Evolutionary conservation across 352 stramenopile genomes (phyloP).

Genomic region (Pythium biforme): DNA sequence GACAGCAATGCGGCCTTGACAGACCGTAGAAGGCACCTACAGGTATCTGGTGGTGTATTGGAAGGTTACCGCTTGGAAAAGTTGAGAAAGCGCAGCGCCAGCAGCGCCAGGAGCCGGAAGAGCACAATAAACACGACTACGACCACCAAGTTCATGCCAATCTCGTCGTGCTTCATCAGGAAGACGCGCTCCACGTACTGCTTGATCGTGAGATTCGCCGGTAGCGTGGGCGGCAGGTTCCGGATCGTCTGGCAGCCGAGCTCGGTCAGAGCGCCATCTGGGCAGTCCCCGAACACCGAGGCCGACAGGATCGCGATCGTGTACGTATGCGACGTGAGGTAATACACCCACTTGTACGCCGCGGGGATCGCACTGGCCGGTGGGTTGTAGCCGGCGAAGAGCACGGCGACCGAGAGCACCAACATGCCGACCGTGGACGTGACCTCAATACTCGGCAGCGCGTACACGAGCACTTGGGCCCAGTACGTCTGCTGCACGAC

Average conservation of each 20-base stretch:
- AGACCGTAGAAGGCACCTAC: not conserved
- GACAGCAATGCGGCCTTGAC: constrained; percentile 5
- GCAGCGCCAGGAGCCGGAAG: constrained; percentile 44
- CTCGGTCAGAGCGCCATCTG: constrained; percentile 2
- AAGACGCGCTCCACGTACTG: constrained; percentile 50
- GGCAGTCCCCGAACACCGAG: constrained; percentile 43
- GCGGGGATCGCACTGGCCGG: constrained; percentile 29
- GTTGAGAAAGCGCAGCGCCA: constrained; percentile 59
- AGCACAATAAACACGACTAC: constrained; percentile 46
- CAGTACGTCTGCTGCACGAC: constrained; percentile 66
- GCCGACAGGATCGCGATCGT: constrained; percentile 36
- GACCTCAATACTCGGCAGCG: constrained; percentile 43
- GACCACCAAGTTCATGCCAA: constrained; percentile 43
- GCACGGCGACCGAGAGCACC: constrained; percentile 48
- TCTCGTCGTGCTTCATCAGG: constrained; percentile 56
- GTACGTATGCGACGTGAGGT: constrained; percentile 44
- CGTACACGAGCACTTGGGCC: constrained; percentile 70
- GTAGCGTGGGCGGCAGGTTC: constrained; percentile 32
- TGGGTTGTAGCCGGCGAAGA: constrained; percentile 58
- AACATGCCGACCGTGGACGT: constrained; percentile 39
- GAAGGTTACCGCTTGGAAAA: constrained; percentile 32
- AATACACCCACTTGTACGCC: constrained; percentile 39
- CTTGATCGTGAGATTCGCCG: constrained; percentile 43
- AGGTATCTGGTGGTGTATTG: not conserved
- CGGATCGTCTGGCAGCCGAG: constrained; percentile 43